phyloP scores from a whole-genome alignment of 2,329 filamentous ascomycete species.

The Aureobasidium lini region DNA sequence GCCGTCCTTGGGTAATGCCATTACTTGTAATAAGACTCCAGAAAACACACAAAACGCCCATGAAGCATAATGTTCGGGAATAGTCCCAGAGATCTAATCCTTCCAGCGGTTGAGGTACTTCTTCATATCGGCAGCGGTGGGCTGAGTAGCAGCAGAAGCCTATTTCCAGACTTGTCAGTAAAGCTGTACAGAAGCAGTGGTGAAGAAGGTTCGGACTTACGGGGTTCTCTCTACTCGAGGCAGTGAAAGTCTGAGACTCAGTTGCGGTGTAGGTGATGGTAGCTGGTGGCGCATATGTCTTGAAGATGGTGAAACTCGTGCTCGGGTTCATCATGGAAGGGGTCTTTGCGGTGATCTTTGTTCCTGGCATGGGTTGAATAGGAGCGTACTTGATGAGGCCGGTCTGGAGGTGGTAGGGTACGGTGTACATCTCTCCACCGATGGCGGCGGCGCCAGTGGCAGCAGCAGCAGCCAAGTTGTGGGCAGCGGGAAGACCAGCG shows the following conservation, averaged over 20 bases:
- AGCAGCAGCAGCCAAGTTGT: conserved; percentile 26
- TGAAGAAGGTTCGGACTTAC: conserved; percentile 35
- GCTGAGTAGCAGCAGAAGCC: neutral
- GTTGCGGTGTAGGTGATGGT: conserved; percentile 46
- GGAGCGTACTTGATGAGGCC: conserved; percentile 54
- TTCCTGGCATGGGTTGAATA: conserved; percentile 52
- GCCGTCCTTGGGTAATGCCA: neutral
- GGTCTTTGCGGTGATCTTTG: conserved; percentile 49
- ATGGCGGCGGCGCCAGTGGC: conserved; percentile 18
- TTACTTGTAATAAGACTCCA: neutral
- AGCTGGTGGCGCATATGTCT: conserved; percentile 38
- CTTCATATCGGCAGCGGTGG: conserved; percentile 47
- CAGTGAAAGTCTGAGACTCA: conserved; percentile 43
- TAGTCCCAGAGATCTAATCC: conserved; percentile 35
- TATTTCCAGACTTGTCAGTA: neutral
- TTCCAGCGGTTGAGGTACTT: conserved; percentile 53
- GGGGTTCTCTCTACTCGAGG: conserved; percentile 49
- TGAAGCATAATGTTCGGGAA: neutral
- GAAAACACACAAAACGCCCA: neutral
- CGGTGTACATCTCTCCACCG: conserved; percentile 23
- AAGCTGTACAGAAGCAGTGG: neutral
- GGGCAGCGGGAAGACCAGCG: conserved; percentile 11
- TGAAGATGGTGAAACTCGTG: conserved; percentile 47
- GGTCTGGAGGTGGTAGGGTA: conserved; percentile 50
- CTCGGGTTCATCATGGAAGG: conserved; percentile 47